Evolutionary conservation across 306 rosid species (phyloP), one percentile per base, ranked within the genome.

Genomic region (Vicia faba): DNA sequence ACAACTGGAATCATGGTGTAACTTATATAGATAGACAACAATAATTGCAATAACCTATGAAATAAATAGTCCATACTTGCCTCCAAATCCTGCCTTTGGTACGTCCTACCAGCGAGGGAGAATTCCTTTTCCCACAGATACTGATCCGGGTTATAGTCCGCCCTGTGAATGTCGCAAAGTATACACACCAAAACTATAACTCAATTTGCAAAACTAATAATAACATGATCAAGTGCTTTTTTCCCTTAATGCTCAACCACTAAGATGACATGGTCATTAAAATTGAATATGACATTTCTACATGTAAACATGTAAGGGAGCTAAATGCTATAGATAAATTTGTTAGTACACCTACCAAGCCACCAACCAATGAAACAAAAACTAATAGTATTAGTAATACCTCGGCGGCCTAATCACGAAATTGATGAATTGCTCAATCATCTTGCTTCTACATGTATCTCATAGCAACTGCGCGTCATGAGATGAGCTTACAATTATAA

Each of bases 371-470:
- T 39, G 63, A 64, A 25, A 61, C 4, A 28, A 51, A 74, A 61
- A 72, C 11, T 50, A 72, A 61, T 20, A 20, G 23, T n/a, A n/a
- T n/a, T n/a, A n/a, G n/a, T 78, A 72, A 64, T 81, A 90, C 99
- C 99, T 93, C 70, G 99, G 99, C 71, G 99, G 99, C 28, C 99
- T 95, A 88, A 93, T 90, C 16, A 93, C 95, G 66, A 90, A 90
- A 77, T 90, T 93, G 76, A 93, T 93, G 80, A 93, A 93, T 72
- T 93, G 99, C 57, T 93, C 96, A 62, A 93, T 93, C 99, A 93
- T 93, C 40, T 86, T 77, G 82, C 76, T 79, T 61, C 79, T 64
- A 26, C 77, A 41, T 40, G 66, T 69, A 75, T 61, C 70, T 68
- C 71, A 65, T 46, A 75, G 80, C 73, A 65, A 81, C 73, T 68